Evolutionary conservation across 2,329 filamentous ascomycete species (phyloP).

Genomic region (Alternaria ethzedia): DNA sequence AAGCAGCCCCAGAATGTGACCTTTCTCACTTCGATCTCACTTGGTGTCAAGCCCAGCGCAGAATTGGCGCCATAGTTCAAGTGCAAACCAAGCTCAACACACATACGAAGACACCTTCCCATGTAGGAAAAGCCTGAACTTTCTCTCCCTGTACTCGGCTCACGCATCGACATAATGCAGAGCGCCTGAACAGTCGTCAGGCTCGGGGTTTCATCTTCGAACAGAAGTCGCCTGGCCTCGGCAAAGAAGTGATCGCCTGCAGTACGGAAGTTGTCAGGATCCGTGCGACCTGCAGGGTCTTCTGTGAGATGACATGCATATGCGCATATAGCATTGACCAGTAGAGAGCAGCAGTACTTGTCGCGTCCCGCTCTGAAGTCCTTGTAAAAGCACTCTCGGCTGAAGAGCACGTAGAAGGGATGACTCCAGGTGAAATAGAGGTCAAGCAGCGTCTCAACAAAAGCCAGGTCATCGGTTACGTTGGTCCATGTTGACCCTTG

Average conservation of each 20-base stretch:
- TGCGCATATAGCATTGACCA: constrained; percentile 70
- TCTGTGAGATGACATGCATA: constrained; percentile 73
- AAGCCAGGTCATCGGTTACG: constrained; percentile 62
- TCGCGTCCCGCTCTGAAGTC: constrained; percentile 67
- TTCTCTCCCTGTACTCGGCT: constrained; percentile 74
- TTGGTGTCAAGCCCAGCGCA: constrained; percentile 41
- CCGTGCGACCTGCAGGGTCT: constrained; percentile 67
- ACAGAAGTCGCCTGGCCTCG: constrained; percentile 68
- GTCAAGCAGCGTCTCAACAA: constrained; percentile 69
- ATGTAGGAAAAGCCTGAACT: constrained; percentile 76
- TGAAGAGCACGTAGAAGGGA: constrained; percentile 75
- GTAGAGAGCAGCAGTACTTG: constrained; percentile 71
- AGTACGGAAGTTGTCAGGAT: constrained; percentile 66
- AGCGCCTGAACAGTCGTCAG: constrained; percentile 77
- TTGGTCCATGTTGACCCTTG: constrained; percentile 61
- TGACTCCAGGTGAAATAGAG: constrained; percentile 77
- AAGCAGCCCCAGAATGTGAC: constrained; percentile 63
- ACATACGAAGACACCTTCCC: constrained; percentile 74
- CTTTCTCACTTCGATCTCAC: constrained; percentile 57
- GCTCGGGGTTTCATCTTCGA: constrained; percentile 63
- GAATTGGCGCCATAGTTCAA: constrained; percentile 49
- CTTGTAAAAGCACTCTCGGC: constrained; percentile 71
- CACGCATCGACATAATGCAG: constrained; percentile 76
- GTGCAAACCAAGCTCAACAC: constrained; percentile 74
- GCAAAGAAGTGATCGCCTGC: constrained; percentile 78